Evolutionary conservation across 805 yeast genomes (phyloP), one percentile per base, ranked within the genome.

Genomic region (Alloascoidea africana): DNA sequence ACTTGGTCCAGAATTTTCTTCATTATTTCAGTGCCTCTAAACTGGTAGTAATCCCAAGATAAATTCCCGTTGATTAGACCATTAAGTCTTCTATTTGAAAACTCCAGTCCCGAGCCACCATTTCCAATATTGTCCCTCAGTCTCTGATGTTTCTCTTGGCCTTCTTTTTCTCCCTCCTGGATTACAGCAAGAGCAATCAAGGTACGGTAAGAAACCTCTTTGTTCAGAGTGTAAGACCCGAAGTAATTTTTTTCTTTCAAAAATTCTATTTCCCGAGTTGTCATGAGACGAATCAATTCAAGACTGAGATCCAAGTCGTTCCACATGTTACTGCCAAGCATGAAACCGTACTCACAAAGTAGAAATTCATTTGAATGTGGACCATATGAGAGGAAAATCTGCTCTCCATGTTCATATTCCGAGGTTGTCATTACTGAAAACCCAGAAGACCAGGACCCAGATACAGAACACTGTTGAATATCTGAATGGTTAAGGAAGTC

Each of bases 291-390:
- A 2, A 50, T 32, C 2, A 84, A 48, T 30, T 59, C 54, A 0
- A 53, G 52, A 0, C 81, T 56, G 3, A 87, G 50, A 50, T 87
- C 93, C 2, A 86, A 52, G 43, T 60, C 74, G 46, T 84, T 76
- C 85, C 87, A 81, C 15, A 53, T 56, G 50, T 85, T 84, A 1
- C 53, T 49, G 0, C 53, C 51, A 1, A 81, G 54, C 27, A 66
- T 63, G 60, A 89, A 89, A 1, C 96, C 97, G 51, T 89, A 89
- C 54, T 89, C 97, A 48, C 81, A 74, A 5, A 85, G 59, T 23
- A 89, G 56, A 45, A 83, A 83, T 36, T 75, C 85, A 52, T 89
- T 86, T 5, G 81, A 73, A 54, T 89, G 96, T 1, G 95, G 76
- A 1, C 97, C 97, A 52, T 89, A 89, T 37, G 78, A 71, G 45